Base-by-base conservation (phyloP, 2,329 filamentous ascomycete species). In the Allantophomopsis lycopodina region DNA sequence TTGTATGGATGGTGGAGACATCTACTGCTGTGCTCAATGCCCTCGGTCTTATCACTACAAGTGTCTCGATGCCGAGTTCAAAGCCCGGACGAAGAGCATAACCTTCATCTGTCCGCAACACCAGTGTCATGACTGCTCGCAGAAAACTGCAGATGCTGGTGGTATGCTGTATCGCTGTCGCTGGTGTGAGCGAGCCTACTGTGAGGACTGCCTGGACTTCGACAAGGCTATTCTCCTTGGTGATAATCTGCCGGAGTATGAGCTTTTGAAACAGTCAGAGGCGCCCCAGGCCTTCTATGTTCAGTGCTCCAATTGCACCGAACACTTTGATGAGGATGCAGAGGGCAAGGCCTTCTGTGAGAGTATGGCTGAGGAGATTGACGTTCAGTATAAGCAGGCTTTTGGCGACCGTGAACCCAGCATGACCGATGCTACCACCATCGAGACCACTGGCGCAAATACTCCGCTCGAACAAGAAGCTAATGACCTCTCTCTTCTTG, bases 121-220 rank as follows among this genome's bases (percentile, higher is more conserved):
- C 46, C 54, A 63, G 34, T 78, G 73, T 44, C 53, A 48, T 2
- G 63, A 69, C 32, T 78, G 73, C 43, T 55, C 56, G 2, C 69
- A 69, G 47, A 68, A 66, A 41, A 71, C 70, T 0, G 53, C 53
- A 0, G 53, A 61, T 37, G 60, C 56, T 0, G 61, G 61, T 2
- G 58, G 60, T 5, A 58, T 65, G 45, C 41, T 65, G 1, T 62
- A 65, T 50, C 61, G 67, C 16, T 77, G 73, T 48, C 60, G 68
- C 7, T 72, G 63, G 60, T 79, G 73, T 44, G 63, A 68, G 20
- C 55, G 56, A 2, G 71, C 65, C 0, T 76, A 63, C 47, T 79
- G 73, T 47, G 73, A 78, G 40, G 67, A 75, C 35, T 77, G 73
- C 47, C 50, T 77, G 0, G 63, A 75, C 36, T 75, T 68, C 55